Percentiles rank a stretch among this genome's conserved stretches.
Evolutionary conservation across 164 flowering plant species (phyloP).

Genomic region (Platanus orientalis): DNA sequence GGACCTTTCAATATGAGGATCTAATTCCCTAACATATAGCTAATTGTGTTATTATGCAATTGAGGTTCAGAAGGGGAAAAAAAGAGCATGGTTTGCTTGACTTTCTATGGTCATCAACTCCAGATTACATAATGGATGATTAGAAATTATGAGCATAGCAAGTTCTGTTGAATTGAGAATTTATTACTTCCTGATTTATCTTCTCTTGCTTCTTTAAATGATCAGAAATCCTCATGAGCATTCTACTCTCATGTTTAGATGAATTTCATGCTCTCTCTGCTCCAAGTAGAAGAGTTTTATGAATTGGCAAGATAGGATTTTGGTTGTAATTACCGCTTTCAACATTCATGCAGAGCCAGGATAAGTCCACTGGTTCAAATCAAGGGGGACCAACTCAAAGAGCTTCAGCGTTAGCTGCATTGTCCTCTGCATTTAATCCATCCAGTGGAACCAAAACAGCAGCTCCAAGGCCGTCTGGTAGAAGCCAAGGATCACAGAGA

Average conservation of each 20-base stretch:
- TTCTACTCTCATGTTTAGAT: not conserved
- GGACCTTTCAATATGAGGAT: too few relatives aligned
- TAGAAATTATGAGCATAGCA: too few relatives aligned
- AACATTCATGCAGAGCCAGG: constrained; percentile 33
- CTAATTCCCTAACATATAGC: too few relatives aligned
- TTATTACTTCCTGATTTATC: too few relatives aligned
- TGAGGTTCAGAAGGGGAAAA: too few relatives aligned
- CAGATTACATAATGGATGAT: too few relatives aligned
- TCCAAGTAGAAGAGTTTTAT: not conserved
- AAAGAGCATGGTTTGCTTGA: too few relatives aligned
- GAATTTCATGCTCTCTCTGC: not conserved
- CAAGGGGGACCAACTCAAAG: constrained; percentile 92
- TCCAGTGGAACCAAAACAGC: constrained; percentile 42
- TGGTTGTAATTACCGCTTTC: not conserved
- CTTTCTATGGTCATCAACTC: too few relatives aligned
- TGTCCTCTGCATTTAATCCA: constrained; percentile 76
- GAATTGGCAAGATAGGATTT: not conserved
- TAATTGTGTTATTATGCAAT: too few relatives aligned
- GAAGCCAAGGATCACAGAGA: constrained; percentile 79
- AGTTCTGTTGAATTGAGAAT: too few relatives aligned
- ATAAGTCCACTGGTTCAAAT: constrained; percentile 59
- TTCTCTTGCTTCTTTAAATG: too few relatives aligned
- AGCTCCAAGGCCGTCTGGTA: constrained; percentile 32
- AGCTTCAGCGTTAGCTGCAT: constrained; percentile 93
- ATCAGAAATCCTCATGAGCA: not conserved